Percentiles rank a stretch among this genome's conserved stretches.
Evolutionary conservation across 2,329 filamentous ascomycete species (phyloP).

Genomic region (Ceratocystis alfenasii): DNA sequence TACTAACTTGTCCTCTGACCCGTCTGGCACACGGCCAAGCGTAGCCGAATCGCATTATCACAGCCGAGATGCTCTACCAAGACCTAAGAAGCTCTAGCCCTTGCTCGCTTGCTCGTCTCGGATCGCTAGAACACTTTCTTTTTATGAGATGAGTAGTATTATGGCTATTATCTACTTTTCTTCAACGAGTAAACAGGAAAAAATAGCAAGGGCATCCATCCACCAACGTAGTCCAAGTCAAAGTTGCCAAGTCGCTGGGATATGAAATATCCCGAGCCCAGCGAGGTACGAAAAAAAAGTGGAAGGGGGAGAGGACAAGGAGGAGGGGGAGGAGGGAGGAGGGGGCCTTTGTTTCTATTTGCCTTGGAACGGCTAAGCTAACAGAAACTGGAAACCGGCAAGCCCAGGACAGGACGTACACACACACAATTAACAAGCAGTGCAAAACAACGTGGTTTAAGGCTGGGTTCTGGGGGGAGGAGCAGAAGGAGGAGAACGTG

Average conservation of each 20-base stretch:
- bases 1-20: not conserved
- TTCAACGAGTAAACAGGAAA: not conserved
- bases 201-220: not conserved
- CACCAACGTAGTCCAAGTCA: too few species aligned
- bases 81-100: not conserved
- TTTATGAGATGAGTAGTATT: not conserved
- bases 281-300: too few species aligned
- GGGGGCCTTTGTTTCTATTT: conserved; percentile 1
- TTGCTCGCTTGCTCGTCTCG: conserved; percentile 1
- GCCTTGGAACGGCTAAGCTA: not conserved
- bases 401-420: not conserved
- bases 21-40: conserved; percentile 2
- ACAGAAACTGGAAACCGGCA: conserved; percentile 4
- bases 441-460: not conserved
- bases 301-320: not conserved
- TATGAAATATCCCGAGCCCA: not conserved
- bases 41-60: not conserved
- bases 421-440: too few species aligned
- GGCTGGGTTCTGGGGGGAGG: not conserved
- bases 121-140: not conserved
- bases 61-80: not conserved
- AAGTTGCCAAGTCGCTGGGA: not conserved
- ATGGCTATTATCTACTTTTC: not conserved
- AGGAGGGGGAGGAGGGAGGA: not conserved
- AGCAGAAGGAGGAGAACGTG: not conserved